Conservation (phyloP, 139 green algal genomes). For the Closterium sp. region DNA sequence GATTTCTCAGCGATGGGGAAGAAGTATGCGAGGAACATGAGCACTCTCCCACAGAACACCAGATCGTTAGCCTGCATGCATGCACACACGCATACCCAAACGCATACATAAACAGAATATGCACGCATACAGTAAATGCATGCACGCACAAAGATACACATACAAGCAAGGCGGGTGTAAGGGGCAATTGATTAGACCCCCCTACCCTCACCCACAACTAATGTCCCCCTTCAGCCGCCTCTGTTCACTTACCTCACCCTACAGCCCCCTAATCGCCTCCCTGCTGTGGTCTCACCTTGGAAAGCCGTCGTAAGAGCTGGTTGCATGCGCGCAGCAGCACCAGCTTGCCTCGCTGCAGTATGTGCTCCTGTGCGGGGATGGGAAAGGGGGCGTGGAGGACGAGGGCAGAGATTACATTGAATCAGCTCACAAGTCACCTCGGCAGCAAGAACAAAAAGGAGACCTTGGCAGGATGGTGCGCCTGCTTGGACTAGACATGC, state of each 20-base stretch:
- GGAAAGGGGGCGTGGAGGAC: background rate
- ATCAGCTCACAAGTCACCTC: too few species aligned
- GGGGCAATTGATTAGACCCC: too few species aligned
- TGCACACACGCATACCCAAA: too few species aligned
- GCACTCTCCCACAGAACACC: slow-evolving; percentile 62
- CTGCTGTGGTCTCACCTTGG: slow-evolving; percentile 2
- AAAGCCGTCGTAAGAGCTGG: background rate
- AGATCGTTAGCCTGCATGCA: slow-evolving; percentile 47
- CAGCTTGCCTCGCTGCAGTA: slow-evolving; percentile 48
- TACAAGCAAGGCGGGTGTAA: too few species aligned
- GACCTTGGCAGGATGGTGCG: too few species aligned
- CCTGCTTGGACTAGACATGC: too few species aligned
- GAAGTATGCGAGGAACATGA: slow-evolving; percentile 62
- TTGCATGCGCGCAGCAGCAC: slow-evolving; percentile 65
- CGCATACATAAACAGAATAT: background rate
- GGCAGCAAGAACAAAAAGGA: too few species aligned
- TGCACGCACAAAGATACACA: background rate
- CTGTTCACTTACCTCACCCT: background rate
- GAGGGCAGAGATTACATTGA: background rate
- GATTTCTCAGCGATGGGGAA: slow-evolving; percentile 64
- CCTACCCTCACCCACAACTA: too few species aligned
- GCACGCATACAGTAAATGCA: too few species aligned
- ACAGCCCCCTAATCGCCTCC: background rate
- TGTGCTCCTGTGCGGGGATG: background rate
- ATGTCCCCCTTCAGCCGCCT: too few species aligned